Conservation (phyloP, 495 filamentous ascomycete species). For the Bacidia gigantensis region DNA sequence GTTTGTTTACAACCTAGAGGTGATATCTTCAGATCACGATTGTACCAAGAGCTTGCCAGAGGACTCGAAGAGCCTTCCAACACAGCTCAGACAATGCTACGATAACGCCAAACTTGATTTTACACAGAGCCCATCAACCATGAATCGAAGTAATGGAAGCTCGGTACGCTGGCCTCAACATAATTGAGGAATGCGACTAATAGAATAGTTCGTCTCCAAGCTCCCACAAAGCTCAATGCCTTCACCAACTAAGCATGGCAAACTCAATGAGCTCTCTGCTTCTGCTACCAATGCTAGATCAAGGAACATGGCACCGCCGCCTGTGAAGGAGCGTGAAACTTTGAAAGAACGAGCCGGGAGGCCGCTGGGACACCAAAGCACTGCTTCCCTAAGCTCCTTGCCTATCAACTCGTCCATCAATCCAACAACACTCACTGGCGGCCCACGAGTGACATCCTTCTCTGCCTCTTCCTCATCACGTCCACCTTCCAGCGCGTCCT, state of each 20-base stretch:
- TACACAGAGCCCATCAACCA: too few relatives aligned
- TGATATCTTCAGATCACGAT: too few relatives aligned
- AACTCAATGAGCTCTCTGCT: conserved; percentile 43
- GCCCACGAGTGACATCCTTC: conserved; percentile 30
- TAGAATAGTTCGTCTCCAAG: conserved; percentile 13
- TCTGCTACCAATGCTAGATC: conserved; percentile 58
- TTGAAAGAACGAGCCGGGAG: conserved; percentile 42
- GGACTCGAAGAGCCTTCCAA: too few relatives aligned
- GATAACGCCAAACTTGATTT: too few relatives aligned
- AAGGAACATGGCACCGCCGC: conserved; percentile 35
- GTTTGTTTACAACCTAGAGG: too few relatives aligned
- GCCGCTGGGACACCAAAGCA: conserved; percentile 25
- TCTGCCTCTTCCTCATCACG: conserved; percentile 30
- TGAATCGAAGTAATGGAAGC: conserved; percentile 18
- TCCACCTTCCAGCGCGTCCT: conserved; percentile 28
- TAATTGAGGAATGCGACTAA: neutral
- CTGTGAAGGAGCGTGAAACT: conserved; percentile 41
- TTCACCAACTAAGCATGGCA: conserved; percentile 19
- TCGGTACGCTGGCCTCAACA: conserved; percentile 6
- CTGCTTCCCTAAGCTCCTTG: conserved; percentile 26
- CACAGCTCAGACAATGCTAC: too few relatives aligned
- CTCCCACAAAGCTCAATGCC: conserved; percentile 10
- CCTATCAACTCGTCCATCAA: conserved; percentile 22
- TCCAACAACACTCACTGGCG: conserved; percentile 27
- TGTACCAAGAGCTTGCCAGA: too few relatives aligned